These are phyloP conservation scores for Penicillium robsamsonii DNA, from an alignment of 495 filamentous ascomycete genomes.

Conservation along the genomic window DNA sequence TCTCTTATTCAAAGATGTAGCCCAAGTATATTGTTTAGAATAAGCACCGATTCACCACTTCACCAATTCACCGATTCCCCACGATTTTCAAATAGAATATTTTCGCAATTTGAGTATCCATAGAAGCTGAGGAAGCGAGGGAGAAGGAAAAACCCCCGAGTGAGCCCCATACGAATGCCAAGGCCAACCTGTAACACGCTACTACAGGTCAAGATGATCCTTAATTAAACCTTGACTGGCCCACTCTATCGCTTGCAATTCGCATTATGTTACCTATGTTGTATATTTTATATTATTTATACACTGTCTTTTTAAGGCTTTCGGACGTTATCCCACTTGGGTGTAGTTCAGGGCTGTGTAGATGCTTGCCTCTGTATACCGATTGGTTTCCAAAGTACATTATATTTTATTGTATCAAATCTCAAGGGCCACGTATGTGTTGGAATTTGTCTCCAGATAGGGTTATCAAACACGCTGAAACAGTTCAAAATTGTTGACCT, in stretches of 20 bases:
- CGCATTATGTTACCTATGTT: background rate
- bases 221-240: constrained; percentile 48
- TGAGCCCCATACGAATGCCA: constrained; percentile 33
- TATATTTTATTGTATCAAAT: constrained; percentile 4
- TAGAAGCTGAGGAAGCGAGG: constrained; percentile 13
- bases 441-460: background rate
- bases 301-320: constrained; percentile 4
- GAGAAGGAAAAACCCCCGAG: constrained; percentile 24
- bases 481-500: background rate
- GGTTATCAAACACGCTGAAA: background rate
- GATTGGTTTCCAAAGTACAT: background rate
- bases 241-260: constrained; percentile 28
- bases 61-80: background rate
- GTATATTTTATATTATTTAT: background rate
- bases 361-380: constrained; percentile 6
- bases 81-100: constrained; percentile 3
- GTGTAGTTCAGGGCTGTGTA: constrained; percentile 15
- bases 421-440: constrained; percentile 5
- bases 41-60: background rate
- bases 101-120: background rate
- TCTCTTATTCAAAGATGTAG: background rate
- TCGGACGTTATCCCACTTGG: constrained; percentile 22
- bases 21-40: background rate
- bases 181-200: constrained; percentile 36
- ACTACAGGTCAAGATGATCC: constrained; percentile 38